A percentile compares a stretch with the other conserved stretches of the same genome.
phyloP scores from a whole-genome alignment of 768 basidiomycete genomes.

The Termitomyces sp. region DNA sequence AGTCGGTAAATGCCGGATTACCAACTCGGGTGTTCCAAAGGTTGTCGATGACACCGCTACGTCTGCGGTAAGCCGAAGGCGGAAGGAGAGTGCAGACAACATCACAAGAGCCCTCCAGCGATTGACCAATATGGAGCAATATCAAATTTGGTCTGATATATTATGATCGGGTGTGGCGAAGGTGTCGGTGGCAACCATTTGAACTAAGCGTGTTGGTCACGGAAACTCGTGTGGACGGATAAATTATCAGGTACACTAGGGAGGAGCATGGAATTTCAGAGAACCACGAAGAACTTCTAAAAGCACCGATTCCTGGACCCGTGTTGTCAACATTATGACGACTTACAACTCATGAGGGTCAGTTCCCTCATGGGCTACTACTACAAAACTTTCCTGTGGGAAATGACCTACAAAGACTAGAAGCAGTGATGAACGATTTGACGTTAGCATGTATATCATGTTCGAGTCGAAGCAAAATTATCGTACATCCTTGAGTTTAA shows the following conservation, averaged over 20 bases:
- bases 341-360: too few species aligned
- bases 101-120: conserved; percentile 39
- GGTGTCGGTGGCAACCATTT: conserved; percentile 10
- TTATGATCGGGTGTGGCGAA: not conserved
- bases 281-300: conserved; percentile 27
- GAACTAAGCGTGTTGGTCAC: conserved; percentile 40
- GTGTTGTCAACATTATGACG: too few species aligned
- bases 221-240: conserved; percentile 38
- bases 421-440: too few species aligned
- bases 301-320: too few species aligned
- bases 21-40: conserved; percentile 35
- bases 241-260: conserved; percentile 39
- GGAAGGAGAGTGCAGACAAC: conserved; percentile 23
- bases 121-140: conserved; percentile 26
- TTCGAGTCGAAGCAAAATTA: too few species aligned
- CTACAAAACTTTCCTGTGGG: too few species aligned
- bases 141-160: not conserved
- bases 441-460: too few species aligned
- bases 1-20: conserved; percentile 26
- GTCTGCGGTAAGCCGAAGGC: conserved; percentile 26
- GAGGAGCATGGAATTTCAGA: conserved; percentile 40
- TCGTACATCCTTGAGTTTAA: too few species aligned
- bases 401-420: too few species aligned
- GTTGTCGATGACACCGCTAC: conserved; percentile 27
- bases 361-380: too few species aligned